Percentiles rank a stretch among this genome's conserved stretches.
These are phyloP conservation scores for Trichosanthes truncata DNA, from an alignment of 306 rosid species.

Conservation along the genomic window DNA sequence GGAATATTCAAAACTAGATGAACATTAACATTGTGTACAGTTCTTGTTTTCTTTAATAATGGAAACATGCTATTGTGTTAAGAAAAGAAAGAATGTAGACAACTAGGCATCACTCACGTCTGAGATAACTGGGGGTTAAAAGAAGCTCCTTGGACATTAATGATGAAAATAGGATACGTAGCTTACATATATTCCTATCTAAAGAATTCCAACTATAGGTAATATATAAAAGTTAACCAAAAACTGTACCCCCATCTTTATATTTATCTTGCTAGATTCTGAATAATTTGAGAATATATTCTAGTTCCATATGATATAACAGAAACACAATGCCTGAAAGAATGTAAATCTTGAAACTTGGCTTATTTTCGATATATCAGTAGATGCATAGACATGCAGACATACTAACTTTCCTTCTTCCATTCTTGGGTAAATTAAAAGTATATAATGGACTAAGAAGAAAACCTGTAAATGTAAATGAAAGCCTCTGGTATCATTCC, in stretches of 20 bases:
- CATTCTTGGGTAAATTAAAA: not conserved
- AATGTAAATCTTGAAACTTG: not conserved
- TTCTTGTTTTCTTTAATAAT: not conserved
- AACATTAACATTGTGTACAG: not conserved
- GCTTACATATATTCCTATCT: not conserved
- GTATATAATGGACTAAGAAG: constrained; percentile 1
- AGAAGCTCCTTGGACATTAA: not conserved
- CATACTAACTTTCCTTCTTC: not conserved
- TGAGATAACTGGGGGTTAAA: not conserved
- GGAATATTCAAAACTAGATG: not conserved
- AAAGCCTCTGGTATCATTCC: constrained; percentile 99
- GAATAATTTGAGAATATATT: not conserved
- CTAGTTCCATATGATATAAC: not conserved
- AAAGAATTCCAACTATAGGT: not conserved
- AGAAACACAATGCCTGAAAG: not conserved
- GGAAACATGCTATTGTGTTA: not conserved
- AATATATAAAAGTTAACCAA: not conserved
- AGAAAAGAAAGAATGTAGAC: not conserved
- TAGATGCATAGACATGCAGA: not conserved
- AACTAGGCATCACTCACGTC: not conserved
- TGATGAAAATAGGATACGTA: not conserved
- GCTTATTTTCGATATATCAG: not conserved
- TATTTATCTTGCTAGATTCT: not conserved
- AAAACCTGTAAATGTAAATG: constrained; percentile 86
- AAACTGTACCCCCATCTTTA: not conserved